Evolutionary conservation across 441 rosid species (phyloP).

Genomic region (Brassica hybrid): DNA sequence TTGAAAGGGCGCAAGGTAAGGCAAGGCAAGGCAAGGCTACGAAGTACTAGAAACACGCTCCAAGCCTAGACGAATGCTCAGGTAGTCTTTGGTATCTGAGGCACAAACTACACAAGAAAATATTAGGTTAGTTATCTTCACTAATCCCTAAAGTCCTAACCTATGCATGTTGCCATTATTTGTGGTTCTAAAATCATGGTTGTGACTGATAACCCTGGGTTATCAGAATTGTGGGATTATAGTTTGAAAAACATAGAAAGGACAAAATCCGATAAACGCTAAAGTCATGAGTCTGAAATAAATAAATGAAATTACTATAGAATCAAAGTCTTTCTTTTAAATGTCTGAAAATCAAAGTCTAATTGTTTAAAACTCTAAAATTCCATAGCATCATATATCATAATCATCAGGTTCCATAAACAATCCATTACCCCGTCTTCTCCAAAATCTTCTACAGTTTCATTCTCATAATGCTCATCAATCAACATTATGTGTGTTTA

Average conservation of each 20-base stretch:
- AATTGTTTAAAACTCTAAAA: not conserved
- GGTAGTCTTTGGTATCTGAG: slow-evolving; percentile 3
- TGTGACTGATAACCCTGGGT: not conserved
- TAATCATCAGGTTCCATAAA: not conserved
- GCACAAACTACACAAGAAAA: not conserved
- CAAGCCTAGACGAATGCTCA: not conserved
- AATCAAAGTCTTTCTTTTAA: too few species aligned
- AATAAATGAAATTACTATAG: not conserved
- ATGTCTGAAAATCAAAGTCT: not conserved
- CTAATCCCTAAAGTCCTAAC: not conserved
- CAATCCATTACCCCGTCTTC: not conserved
- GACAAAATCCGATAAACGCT: not conserved
- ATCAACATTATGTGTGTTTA: not conserved
- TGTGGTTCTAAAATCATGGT: not conserved
- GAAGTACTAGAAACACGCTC: not conserved
- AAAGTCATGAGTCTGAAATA: not conserved
- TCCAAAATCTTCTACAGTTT: not conserved
- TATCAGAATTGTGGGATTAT: not conserved
- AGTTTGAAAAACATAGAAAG: not conserved
- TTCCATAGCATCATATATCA: not conserved
- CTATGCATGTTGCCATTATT: not conserved
- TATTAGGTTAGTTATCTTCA: not conserved
- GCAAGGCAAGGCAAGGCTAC: not conserved
- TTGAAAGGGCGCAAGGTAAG: not conserved
- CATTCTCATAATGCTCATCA: not conserved